Evolutionary conservation across 108 stramenopile genomes (phyloP).

Genomic region (Asterionellopsis glacialis): DNA sequence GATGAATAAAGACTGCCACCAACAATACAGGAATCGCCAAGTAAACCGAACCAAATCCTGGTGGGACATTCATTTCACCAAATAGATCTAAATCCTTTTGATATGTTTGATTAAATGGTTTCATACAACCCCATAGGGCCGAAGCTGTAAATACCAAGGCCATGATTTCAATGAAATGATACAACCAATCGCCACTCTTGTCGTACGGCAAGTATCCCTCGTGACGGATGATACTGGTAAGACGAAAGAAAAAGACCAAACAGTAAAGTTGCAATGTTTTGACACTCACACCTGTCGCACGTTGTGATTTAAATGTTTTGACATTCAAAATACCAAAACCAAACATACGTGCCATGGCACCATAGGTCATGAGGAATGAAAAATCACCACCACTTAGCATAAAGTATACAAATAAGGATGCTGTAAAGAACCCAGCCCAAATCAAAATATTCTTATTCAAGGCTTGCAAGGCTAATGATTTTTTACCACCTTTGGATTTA

Average conservation of each 20-base stretch:
- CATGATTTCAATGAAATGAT: conserved; percentile 90
- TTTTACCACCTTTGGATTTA: conserved; percentile 57
- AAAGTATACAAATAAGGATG: conserved; percentile 89
- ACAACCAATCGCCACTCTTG: conserved; percentile 97
- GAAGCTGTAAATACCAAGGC: conserved; percentile 70
- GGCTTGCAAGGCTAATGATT: conserved; percentile 77
- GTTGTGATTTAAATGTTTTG: conserved; percentile 77
- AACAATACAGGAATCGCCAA: conserved; percentile 86
- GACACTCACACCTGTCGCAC: conserved; percentile 87
- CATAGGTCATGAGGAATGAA: conserved; percentile 97
- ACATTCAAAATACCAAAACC: conserved; percentile 93
- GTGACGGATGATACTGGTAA: conserved; percentile 94
- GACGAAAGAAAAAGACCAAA: conserved; percentile 88
- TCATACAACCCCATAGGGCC: conserved; percentile 78
- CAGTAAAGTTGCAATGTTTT: conserved; percentile 95
- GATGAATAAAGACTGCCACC: conserved; percentile 85
- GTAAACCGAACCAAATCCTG: conserved; percentile 76
- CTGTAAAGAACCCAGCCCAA: conserved; percentile 92
- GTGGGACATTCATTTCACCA: conserved; percentile 87
- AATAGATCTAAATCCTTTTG: conserved; percentile 86
- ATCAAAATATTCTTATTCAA: conserved; percentile 85
- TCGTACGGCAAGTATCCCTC: conserved; percentile 99
- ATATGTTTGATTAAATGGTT: conserved; percentile 83
- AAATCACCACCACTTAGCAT: conserved; percentile 93
- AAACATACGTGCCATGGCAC: conserved; percentile 94